A percentile compares a stretch with the other conserved stretches of the same genome.
Evolutionary conservation across 805 yeast genomes (phyloP).

Genomic region (Tetrapisispora arboricola): DNA sequence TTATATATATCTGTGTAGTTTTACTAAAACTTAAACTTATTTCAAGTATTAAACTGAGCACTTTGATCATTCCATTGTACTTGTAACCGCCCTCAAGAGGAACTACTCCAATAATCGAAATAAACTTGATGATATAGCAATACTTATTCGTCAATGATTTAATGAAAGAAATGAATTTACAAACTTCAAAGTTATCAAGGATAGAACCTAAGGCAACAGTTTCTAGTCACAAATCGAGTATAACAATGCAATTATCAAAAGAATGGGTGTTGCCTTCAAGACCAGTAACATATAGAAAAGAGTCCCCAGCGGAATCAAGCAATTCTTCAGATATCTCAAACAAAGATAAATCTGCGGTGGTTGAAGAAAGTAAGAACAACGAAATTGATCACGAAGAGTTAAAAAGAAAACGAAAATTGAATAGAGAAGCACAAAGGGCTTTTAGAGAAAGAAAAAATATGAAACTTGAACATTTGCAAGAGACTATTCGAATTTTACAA

Average conservation of each 20-base stretch:
- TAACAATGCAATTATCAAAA: constrained; percentile 10
- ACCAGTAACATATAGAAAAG: background rate
- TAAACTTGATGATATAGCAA: background rate
- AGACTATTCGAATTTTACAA: constrained; percentile 19
- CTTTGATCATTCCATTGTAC: too few species aligned
- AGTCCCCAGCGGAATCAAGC: background rate
- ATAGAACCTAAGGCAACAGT: background rate
- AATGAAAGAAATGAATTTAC: background rate
- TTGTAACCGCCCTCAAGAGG: too few species aligned
- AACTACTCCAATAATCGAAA: too few species aligned
- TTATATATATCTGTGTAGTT: too few species aligned
- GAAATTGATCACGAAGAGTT: constrained; percentile 37
- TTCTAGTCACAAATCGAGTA: background rate
- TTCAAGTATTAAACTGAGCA: too few species aligned
- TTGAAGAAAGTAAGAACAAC: background rate
- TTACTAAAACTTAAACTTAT: too few species aligned
- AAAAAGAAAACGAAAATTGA: constrained; percentile 78
- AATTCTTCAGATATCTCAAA: too few species aligned
- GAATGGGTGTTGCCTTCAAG: constrained; percentile 18
- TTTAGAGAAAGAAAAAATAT: constrained; percentile 82
- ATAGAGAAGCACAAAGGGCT: constrained; percentile 89
- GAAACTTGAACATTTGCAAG: constrained; percentile 68
- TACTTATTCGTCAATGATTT: background rate
- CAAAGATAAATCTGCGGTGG: background rate
- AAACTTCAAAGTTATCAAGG: background rate